phyloP scores from a whole-genome alignment of 1,284 basidiomycete species.

The Trichosporon sp. region DNA sequence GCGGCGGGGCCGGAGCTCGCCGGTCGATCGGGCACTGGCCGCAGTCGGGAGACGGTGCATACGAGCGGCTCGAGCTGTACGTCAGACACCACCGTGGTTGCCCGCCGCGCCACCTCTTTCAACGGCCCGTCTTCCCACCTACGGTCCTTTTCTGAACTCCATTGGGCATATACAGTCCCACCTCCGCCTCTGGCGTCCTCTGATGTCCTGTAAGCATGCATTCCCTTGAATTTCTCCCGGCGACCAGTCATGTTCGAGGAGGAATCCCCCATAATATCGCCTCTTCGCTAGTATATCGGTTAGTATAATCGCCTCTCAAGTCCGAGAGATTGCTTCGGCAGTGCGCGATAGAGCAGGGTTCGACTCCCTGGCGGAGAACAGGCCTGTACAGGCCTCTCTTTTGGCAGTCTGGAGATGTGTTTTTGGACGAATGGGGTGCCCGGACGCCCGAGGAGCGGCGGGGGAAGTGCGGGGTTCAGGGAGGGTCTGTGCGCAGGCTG shows the following conservation, averaged over 20 bases:
- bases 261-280: not conserved
- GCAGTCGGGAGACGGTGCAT: too few relatives aligned
- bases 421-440: not conserved
- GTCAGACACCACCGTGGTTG: too few relatives aligned
- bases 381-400: not conserved
- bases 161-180: too few relatives aligned
- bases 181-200: not conserved
- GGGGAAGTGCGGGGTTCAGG: not conserved
- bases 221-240: not conserved
- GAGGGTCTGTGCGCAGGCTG: not conserved
- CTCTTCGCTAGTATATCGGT: conserved; percentile 6
- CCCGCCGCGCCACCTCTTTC: too few relatives aligned
- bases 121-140: too few relatives aligned
- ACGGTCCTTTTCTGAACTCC: too few relatives aligned
- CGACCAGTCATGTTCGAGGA: not conserved
- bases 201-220: not conserved
- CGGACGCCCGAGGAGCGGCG: not conserved
- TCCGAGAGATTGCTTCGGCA: not conserved
- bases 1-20: too few relatives aligned
- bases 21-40: not conserved
- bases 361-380: conserved; percentile 4
- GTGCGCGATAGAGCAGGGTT: conserved; percentile 5
- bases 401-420: not conserved
- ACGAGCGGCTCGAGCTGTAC: too few relatives aligned
- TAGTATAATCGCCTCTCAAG: conserved; percentile 5